Percentiles rank a stretch among this genome's conserved stretches.
These are phyloP conservation scores for Polysphondylium violaceum DNA, from an alignment of 78 protist species.

Conservation along the genomic window DNA sequence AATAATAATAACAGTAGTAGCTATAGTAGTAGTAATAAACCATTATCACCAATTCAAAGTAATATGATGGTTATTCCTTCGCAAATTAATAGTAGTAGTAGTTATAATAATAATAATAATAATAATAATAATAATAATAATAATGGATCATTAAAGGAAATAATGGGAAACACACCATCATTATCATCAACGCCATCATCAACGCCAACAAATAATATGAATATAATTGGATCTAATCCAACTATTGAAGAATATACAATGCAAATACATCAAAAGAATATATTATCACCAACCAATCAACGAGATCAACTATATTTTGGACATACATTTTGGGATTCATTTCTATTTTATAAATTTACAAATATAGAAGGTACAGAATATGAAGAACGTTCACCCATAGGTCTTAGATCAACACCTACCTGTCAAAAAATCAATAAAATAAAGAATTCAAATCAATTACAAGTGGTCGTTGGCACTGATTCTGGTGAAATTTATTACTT, in stretches of 20 bases:
- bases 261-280: too few relatives aligned
- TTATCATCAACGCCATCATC: too few relatives aligned
- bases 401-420: not conserved
- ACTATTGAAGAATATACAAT: too few relatives aligned
- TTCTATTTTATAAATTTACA: slow-evolving; percentile 13
- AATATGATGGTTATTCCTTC: not conserved
- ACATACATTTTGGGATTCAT: not conserved
- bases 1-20: slow-evolving; percentile 4
- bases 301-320: not conserved
- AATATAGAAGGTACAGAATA: slow-evolving; percentile 39
- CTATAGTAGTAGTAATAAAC: not conserved
- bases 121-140: too few relatives aligned
- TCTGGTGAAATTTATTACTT: slow-evolving; percentile 45
- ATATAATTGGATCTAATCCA: too few relatives aligned
- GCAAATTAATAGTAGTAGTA: too few relatives aligned
- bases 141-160: too few relatives aligned
- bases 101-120: too few relatives aligned
- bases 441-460: not conserved
- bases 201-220: too few relatives aligned
- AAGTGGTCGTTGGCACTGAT: slow-evolving; percentile 57
- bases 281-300: not conserved
- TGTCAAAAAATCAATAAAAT: slow-evolving; percentile 32
- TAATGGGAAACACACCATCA: too few relatives aligned
- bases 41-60: slow-evolving; percentile 4
- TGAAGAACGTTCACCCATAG: not conserved